These are phyloP conservation scores for Lentinula boryana DNA, from an alignment of 768 basidiomycete genomes.

Conservation along the genomic window DNA sequence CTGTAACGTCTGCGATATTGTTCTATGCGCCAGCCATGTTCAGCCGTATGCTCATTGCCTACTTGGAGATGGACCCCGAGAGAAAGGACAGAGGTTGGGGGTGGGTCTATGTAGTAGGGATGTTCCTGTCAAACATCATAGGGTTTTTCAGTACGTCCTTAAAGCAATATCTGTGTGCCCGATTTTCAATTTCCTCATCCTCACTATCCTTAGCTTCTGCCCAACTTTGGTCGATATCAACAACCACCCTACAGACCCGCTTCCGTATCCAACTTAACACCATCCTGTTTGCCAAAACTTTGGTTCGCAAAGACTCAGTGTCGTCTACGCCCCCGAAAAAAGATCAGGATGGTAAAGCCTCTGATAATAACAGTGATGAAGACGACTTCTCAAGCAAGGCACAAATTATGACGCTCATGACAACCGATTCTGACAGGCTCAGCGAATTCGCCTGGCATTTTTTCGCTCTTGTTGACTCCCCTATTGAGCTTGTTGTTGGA, in stretches of 20 bases:
- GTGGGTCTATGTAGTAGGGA: slow-evolving; percentile 52
- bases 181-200: not conserved
- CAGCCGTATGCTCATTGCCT: slow-evolving; percentile 42
- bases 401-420: slow-evolving; percentile 94
- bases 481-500: slow-evolving; percentile 73
- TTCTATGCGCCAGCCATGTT: slow-evolving; percentile 62
- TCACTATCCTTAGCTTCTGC: slow-evolving; percentile 39
- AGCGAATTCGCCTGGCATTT: slow-evolving; percentile 80
- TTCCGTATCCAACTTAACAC: slow-evolving; percentile 76
- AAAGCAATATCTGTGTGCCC: not conserved
- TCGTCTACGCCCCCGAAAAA: slow-evolving; percentile 39
- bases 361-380: slow-evolving; percentile 35
- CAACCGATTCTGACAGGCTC: slow-evolving; percentile 88
- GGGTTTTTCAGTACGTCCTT: slow-evolving; percentile 33
- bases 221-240: slow-evolving; percentile 68
- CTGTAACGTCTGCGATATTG: slow-evolving; percentile 49
- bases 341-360: slow-evolving; percentile 8
- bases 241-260: slow-evolving; percentile 63
- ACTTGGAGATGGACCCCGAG: slow-evolving; percentile 49
- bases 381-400: slow-evolving; percentile 62
- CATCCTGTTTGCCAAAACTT: slow-evolving; percentile 79
- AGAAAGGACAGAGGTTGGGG: slow-evolving; percentile 50
- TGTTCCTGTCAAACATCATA: slow-evolving; percentile 39
- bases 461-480: slow-evolving; percentile 72
- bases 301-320: slow-evolving; percentile 78